These are phyloP conservation scores for Hypoxylon sp. DNA, from an alignment of 2,329 filamentous ascomycete species.

Conservation along the genomic window DNA sequence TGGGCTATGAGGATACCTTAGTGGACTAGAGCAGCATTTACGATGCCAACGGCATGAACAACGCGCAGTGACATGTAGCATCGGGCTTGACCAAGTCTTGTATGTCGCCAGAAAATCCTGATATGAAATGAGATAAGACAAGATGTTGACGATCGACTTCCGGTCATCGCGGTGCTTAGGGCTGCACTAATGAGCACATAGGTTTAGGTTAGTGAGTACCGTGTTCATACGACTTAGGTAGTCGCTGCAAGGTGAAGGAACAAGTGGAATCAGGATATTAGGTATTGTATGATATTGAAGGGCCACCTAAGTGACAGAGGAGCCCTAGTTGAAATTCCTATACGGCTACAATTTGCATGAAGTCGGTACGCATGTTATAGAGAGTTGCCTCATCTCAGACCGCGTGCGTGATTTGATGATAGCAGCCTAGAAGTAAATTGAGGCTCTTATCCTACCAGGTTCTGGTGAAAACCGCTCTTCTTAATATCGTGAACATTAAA, in stretches of 20 bases:
- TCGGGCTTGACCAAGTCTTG: neutral
- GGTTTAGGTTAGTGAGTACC: neutral
- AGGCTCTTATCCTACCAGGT: too few species aligned
- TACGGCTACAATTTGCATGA: neutral
- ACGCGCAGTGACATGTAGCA: neutral
- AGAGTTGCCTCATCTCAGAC: neutral
- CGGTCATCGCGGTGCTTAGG: neutral
- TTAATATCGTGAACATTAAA: too few species aligned
- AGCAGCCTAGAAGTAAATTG: too few species aligned
- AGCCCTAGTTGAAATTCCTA: neutral
- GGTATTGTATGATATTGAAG: neutral
- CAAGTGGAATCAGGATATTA: neutral
- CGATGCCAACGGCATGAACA: conserved; percentile 3
- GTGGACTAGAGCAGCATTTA: neutral
- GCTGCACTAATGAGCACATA: neutral
- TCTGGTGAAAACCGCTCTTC: too few species aligned
- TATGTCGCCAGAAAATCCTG: conserved; percentile 7
- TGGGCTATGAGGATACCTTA: neutral
- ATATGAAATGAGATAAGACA: neutral
- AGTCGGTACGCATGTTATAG: conserved; percentile 1
- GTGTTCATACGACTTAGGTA: neutral
- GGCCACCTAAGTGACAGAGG: neutral
- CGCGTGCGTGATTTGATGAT: conserved; percentile 4
- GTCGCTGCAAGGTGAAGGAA: neutral
- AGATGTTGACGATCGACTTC: neutral